These are phyloP conservation scores for Thuidium tamariscinum DNA, from an alignment of 225 moss, liverwort and hornwort genomes.

Conservation along the genomic window DNA sequence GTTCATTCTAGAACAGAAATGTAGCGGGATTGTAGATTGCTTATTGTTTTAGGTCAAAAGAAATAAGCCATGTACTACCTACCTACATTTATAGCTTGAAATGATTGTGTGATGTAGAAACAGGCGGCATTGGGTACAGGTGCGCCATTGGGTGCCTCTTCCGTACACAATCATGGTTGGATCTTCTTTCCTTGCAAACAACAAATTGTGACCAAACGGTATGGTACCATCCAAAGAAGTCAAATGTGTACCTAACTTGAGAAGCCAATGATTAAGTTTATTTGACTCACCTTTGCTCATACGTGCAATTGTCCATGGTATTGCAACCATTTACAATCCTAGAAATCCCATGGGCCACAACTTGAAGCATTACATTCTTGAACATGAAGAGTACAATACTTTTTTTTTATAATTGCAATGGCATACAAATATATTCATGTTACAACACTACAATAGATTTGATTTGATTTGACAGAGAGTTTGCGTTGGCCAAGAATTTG, in stretches of 20 bases:
- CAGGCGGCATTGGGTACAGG: no score
- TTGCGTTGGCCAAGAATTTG: background rate
- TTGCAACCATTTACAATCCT: background rate
- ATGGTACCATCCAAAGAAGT: background rate
- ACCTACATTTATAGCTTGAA: no score
- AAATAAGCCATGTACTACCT: no score
- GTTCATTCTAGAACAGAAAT: no score
- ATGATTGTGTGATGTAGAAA: no score
- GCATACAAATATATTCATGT: fast-evolving
- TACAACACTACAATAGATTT: fast-evolving
- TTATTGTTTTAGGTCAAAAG: no score
- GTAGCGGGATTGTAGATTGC: no score
- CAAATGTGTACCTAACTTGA: background rate
- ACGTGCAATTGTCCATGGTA: fast-evolving
- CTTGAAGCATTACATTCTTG: background rate
- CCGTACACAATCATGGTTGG: background rate
- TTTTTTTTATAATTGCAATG: background rate
- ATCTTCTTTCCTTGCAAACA: background rate
- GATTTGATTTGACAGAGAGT: background rate
- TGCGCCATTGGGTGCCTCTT: no score
- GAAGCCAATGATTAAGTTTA: background rate
- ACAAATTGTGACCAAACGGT: background rate
- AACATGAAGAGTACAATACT: background rate
- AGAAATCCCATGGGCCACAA: no score
- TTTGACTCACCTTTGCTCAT: background rate